A percentile compares a stretch with the other conserved stretches of the same genome.
Conservation (phyloP, 2,329 filamentous ascomycete species). For the Dactylellina leptospora region DNA sequence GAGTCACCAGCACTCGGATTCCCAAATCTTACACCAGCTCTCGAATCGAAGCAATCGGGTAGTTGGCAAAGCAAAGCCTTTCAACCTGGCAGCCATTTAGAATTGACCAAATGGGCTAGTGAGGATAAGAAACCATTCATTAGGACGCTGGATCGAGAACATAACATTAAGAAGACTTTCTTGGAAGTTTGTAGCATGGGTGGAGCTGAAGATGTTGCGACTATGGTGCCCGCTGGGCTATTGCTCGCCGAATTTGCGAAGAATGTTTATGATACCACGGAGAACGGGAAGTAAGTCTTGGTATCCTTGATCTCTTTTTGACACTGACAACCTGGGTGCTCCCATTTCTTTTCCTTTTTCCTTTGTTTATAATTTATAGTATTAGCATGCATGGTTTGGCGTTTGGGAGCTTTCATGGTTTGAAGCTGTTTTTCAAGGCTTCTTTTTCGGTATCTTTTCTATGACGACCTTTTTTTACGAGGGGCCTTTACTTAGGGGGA, state of each 20-base stretch:
- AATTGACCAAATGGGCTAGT: conserved; percentile 27
- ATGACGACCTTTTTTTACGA: no score
- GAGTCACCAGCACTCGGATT: conserved; percentile 22
- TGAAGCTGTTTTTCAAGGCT: no score
- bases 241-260: conserved; percentile 47
- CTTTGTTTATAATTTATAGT: not conserved
- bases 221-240: conserved; percentile 37
- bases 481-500: no score
- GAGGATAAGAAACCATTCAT: conserved; percentile 33
- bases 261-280: conserved; percentile 47
- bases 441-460: no score
- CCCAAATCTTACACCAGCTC: conserved; percentile 27
- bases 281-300: not conserved
- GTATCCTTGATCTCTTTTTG: not conserved
- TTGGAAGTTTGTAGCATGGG: conserved; percentile 36
- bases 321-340: no score
- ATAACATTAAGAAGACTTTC: conserved; percentile 37
- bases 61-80: conserved; percentile 44
- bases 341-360: not conserved
- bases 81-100: conserved; percentile 31
- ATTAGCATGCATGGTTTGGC: not conserved
- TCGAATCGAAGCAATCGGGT: conserved; percentile 29
- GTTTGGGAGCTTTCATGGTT: not conserved
- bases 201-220: conserved; percentile 39
- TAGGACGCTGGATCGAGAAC: conserved; percentile 39